phyloP scores from a whole-genome alignment of 345 rosid genomes.

The Chamaenerion angustifolium region DNA sequence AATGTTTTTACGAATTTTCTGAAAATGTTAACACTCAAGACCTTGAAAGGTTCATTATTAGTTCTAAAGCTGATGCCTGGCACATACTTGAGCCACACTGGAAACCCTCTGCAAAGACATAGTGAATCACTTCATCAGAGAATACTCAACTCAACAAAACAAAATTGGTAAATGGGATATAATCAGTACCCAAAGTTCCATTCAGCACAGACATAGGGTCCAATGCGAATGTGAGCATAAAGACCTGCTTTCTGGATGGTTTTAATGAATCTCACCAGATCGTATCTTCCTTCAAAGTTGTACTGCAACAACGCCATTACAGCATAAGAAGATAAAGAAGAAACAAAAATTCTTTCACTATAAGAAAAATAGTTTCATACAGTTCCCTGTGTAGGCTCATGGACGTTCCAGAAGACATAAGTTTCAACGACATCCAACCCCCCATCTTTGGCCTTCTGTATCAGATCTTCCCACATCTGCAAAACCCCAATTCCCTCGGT shows the following conservation, averaged over 20 bases:
- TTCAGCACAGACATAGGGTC: slow-evolving; percentile 98
- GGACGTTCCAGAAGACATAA: slow-evolving; percentile 98
- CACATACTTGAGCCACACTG: slow-evolving; percentile 98
- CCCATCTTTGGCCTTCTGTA: slow-evolving; percentile 93
- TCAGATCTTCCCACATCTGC: slow-evolving; percentile 99
- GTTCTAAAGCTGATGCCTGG: slow-evolving; percentile 98
- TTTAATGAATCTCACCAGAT: slow-evolving; percentile 87
- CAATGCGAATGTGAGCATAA: slow-evolving; percentile 92
- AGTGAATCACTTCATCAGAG: neutral
- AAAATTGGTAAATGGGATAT: neutral
- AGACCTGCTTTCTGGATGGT: slow-evolving; percentile 71
- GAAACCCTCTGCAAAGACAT: slow-evolving; percentile 60
- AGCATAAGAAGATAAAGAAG: neutral
- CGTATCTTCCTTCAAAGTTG: slow-evolving; percentile 88
- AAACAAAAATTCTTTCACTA: neutral
- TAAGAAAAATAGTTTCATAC: slow-evolving; percentile 20
- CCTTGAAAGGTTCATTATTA: slow-evolving; percentile 99
- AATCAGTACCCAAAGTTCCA: slow-evolving; percentile 90
- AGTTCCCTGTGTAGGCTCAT: slow-evolving; percentile 91
- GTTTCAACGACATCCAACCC: slow-evolving; percentile 94
- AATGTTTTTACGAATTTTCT: too few relatives aligned
- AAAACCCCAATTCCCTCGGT: slow-evolving; percentile 3
- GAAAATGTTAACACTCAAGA: slow-evolving; percentile 8
- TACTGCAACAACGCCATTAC: slow-evolving; percentile 26
- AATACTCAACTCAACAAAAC: neutral